These are phyloP conservation scores for Pilasporangium apinafurcum DNA, from an alignment of 352 stramenopile genomes.

Conservation along the genomic window DNA sequence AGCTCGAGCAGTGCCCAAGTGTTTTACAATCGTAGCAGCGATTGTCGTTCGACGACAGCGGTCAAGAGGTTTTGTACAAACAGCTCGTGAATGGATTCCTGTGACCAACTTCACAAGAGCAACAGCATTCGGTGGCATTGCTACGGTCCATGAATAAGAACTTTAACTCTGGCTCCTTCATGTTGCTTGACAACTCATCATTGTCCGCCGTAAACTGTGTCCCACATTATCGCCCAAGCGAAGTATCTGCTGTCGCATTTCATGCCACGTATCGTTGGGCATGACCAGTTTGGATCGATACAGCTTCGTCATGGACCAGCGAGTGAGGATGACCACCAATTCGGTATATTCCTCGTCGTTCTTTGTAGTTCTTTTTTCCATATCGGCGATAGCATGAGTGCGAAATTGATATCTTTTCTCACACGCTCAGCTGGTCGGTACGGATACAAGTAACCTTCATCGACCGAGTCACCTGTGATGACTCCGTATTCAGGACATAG, in stretches of 20 bases:
- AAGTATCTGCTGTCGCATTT: too few species aligned
- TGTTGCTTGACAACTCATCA: too few species aligned
- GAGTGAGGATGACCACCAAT: slow-evolving; percentile 1
- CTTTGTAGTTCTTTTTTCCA: background rate
- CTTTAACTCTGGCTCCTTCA: too few species aligned
- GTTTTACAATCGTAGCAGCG: background rate
- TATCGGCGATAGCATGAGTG: background rate
- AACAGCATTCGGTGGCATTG: background rate
- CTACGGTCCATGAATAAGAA: background rate
- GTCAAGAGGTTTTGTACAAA: background rate
- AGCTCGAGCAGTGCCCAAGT: background rate
- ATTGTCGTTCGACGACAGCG: too few species aligned
- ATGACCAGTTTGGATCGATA: background rate
- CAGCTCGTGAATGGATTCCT: background rate
- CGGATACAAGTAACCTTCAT: slow-evolving; percentile 3
- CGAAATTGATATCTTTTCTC: slow-evolving; percentile 1
- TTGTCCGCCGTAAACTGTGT: too few species aligned
- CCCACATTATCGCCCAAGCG: too few species aligned
- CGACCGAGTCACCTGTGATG: slow-evolving; percentile 1
- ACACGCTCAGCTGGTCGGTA: slow-evolving; percentile 1
- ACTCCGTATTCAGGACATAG: background rate
- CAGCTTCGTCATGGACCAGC: slow-evolving; percentile 7
- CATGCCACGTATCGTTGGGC: too few species aligned
- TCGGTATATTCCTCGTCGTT: background rate
- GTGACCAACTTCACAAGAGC: background rate